Conservation (phyloP, 352 stramenopile species). For the Phytophthora podocarpi region DNA sequence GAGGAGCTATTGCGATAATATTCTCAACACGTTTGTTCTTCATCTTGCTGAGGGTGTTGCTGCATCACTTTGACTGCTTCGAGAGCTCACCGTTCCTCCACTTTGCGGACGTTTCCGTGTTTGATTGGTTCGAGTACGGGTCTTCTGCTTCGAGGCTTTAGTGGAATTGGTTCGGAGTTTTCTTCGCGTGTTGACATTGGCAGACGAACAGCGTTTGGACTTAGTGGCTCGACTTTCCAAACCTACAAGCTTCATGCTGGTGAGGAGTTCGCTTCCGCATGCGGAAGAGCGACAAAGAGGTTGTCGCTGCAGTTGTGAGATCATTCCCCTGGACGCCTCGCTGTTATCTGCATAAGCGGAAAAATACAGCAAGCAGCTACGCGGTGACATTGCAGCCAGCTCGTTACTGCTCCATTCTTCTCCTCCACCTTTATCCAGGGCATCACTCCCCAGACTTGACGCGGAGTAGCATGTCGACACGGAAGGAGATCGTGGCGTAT, state of each 20-base stretch:
- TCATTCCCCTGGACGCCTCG: not conserved
- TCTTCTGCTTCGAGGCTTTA: not conserved
- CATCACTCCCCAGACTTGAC: constrained; percentile 27
- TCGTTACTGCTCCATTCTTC: constrained; percentile 8
- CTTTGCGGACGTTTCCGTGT: constrained; percentile 22
- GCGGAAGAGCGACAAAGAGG: constrained; percentile 22
- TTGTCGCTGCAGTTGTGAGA: not conserved
- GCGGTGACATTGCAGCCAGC: constrained; percentile 51
- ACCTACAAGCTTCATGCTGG: not conserved
- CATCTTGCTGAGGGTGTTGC: not conserved
- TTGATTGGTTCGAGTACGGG: constrained; percentile 8
- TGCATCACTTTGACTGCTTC: constrained; percentile 9
- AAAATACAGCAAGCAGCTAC: constrained; percentile 67
- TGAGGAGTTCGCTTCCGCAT: constrained; percentile 8
- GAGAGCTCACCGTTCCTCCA: constrained; percentile 1
- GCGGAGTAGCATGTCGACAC: constrained; percentile 29
- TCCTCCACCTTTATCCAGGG: constrained; percentile 36
- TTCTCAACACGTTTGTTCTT: constrained; percentile 13
- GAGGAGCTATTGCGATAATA: not conserved
- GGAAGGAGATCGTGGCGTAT: constrained; percentile 24
- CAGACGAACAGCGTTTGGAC: constrained; percentile 34
- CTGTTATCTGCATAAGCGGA: constrained; percentile 44
- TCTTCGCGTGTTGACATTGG: constrained; percentile 15
- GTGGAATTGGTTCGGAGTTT: not conserved
- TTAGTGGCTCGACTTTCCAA: constrained; percentile 4